phyloP scores from a whole-genome alignment of 2,329 filamentous ascomycete species.

The Colletotrichum cordylinicola region DNA sequence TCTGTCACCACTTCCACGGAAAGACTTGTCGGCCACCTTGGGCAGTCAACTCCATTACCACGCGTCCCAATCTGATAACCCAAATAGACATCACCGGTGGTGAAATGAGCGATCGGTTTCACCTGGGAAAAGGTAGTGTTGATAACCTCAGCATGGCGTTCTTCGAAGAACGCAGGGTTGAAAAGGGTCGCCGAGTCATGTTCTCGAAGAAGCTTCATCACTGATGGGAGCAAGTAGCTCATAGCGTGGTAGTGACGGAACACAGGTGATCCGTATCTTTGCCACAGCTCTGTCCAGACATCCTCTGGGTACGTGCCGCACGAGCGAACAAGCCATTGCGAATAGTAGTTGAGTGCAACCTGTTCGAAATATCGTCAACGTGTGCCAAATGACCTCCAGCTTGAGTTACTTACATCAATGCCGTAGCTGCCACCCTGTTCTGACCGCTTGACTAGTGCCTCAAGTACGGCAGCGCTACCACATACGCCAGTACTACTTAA shows the following conservation, averaged over 20 bases:
- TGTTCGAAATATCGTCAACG: background rate
- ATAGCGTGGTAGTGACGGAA: conserved; percentile 59
- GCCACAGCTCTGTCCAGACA: conserved; percentile 42
- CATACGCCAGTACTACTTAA: conserved; percentile 42
- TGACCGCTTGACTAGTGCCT: conserved; percentile 44
- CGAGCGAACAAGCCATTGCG: conserved; percentile 43
- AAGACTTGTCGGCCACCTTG: conserved; percentile 48
- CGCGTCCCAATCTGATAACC: conserved; percentile 51
- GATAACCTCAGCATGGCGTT: background rate
- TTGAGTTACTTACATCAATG: conserved; percentile 18
- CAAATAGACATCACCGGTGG: conserved; percentile 36
- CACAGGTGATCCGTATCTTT: conserved; percentile 49
- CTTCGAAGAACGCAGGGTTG: conserved; percentile 52
- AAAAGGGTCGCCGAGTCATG: conserved; percentile 42
- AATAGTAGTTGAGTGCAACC: conserved; percentile 45
- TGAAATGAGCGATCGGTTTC: conserved; percentile 47
- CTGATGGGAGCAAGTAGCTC: conserved; percentile 37
- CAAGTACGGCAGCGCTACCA: conserved; percentile 44
- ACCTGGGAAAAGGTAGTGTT: conserved; percentile 35
- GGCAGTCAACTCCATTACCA: conserved; percentile 50
- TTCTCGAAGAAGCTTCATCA: conserved; percentile 43
- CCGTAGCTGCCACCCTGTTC: conserved; percentile 30
- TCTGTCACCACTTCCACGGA: conserved; percentile 36
- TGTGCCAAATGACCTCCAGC: background rate
- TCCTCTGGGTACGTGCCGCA: conserved; percentile 40